Evolutionary conservation across 306 rosid species (phyloP).

Genomic region (Astragalus glycyphyllos): DNA sequence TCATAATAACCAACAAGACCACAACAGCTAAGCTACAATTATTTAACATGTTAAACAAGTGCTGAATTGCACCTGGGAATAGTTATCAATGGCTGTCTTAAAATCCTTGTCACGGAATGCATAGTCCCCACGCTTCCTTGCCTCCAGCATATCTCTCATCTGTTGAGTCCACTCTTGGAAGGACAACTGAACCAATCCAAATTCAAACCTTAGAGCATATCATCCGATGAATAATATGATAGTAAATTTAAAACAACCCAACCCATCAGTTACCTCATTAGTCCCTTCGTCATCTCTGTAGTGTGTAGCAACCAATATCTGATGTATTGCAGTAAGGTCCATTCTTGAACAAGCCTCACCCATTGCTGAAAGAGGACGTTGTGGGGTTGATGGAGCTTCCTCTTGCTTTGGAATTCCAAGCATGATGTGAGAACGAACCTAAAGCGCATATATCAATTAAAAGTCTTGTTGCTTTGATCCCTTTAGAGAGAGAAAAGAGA

Average conservation of each 20-base stretch:
- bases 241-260: slow-evolving; percentile 31
- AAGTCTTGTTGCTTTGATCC: slow-evolving; percentile 29
- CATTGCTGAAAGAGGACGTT: slow-evolving; percentile 93
- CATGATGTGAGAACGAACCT: slow-evolving; percentile 88
- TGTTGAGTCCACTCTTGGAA: slow-evolving; percentile 99
- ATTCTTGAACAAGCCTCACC: slow-evolving; percentile 98
- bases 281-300: slow-evolving; percentile 97
- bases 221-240: slow-evolving; percentile 35
- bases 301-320: slow-evolving; percentile 81
- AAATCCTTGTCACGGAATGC: slow-evolving; percentile 95
- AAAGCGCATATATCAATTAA: slow-evolving; percentile 38
- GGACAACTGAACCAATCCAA: slow-evolving; percentile 73
- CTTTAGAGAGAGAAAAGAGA: slow-evolving; percentile 13
- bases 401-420: slow-evolving; percentile 87
- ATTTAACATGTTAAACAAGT: slow-evolving; percentile 35
- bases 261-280: slow-evolving; percentile 72
- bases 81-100: slow-evolving; percentile 85
- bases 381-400: slow-evolving; percentile 90
- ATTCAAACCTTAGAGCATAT: slow-evolving; percentile 44
- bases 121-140: slow-evolving; percentile 91
- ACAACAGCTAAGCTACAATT: slow-evolving; percentile 6
- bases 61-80: slow-evolving; percentile 77
- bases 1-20: slow-evolving; percentile 23
- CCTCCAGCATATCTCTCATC: slow-evolving; percentile 95
- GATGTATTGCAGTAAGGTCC: slow-evolving; percentile 99